phyloP scores from a whole-genome alignment of 441 rosid species.

The Adansonia madagascariensis region DNA sequence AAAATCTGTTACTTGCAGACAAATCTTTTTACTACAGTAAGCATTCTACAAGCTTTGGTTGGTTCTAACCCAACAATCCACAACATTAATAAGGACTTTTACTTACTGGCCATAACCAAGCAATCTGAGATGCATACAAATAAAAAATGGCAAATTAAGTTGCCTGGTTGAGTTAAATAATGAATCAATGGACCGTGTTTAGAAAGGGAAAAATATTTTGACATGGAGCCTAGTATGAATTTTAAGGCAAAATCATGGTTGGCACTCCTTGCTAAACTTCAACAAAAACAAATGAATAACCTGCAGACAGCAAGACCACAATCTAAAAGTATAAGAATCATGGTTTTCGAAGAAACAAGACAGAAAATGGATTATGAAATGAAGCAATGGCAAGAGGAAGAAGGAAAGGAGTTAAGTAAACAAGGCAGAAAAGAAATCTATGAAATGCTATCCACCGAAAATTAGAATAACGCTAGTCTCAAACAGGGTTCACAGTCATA shows the following conservation, averaged over 20 bases:
- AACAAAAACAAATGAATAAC: not conserved
- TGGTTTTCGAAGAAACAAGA: not conserved
- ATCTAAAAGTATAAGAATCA: not conserved
- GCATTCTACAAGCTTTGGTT: slow-evolving; percentile 30
- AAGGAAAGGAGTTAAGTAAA: not conserved
- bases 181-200: slow-evolving; percentile 18
- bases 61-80: slow-evolving; percentile 23
- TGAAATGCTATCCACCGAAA: not conserved
- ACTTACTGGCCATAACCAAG: slow-evolving; percentile 51
- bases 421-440: not conserved
- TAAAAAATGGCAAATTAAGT: slow-evolving; percentile 24
- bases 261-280: slow-evolving; percentile 4
- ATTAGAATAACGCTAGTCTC: not conserved
- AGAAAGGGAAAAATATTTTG: not conserved
- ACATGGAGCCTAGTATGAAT: not conserved
- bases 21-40: slow-evolving; percentile 12
- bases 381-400: not conserved
- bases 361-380: not conserved
- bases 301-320: slow-evolving; percentile 10
- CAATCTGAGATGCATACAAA: slow-evolving; percentile 33
- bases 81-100: slow-evolving; percentile 32
- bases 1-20: slow-evolving; percentile 17
- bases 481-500: not conserved
- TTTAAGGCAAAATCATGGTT: slow-evolving; percentile 3
- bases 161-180: slow-evolving; percentile 30